Evolutionary conservation across 495 filamentous ascomycete genomes (phyloP).

Genomic region (Paragyromitra xinjiangensis): DNA sequence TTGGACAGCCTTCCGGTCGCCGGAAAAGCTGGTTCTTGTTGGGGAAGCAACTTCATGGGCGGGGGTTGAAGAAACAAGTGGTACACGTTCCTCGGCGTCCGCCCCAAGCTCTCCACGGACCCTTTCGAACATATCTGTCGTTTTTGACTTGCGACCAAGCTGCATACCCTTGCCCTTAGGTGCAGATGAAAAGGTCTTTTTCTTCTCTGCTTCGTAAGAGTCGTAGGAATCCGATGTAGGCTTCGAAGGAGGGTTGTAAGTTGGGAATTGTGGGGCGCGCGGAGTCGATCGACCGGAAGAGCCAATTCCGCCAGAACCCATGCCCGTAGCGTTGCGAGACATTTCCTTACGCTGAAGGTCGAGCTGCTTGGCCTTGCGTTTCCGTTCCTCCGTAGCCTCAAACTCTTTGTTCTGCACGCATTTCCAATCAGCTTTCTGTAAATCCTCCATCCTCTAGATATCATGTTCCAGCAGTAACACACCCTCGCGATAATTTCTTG

Average conservation of each 20-base stretch:
- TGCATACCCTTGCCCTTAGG: conserved; percentile 97
- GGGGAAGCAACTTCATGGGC: conserved; percentile 68
- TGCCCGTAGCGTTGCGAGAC: conserved; percentile 62
- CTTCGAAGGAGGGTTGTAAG: conserved; percentile 83
- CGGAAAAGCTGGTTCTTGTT: conserved; percentile 66
- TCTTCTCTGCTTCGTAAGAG: conserved; percentile 94
- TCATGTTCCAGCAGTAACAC: conserved; percentile 54
- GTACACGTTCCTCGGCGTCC: conserved; percentile 77
- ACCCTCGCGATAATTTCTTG: conserved; percentile 96
- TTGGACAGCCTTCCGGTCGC: conserved; percentile 82
- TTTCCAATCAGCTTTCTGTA: conserved; percentile 46
- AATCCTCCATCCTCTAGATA: neutral
- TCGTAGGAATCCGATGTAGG: conserved; percentile 84
- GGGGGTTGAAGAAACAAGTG: conserved; percentile 75
- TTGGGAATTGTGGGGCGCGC: conserved; percentile 81
- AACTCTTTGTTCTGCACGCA: conserved; percentile 88
- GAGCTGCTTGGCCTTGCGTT: conserved; percentile 95
- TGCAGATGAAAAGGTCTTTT: conserved; percentile 75
- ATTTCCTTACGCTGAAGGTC: conserved; percentile 97
- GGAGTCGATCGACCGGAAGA: conserved; percentile 67
- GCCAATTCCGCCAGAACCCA: conserved; percentile 62
- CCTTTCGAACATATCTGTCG: conserved; percentile 93
- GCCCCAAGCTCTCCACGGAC: conserved; percentile 88
- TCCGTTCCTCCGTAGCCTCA: conserved; percentile 96
- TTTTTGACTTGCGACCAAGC: conserved; percentile 96